Base-by-base conservation (phyloP, 2,329 filamentous ascomycete species). In the Stachybotrys chlorohalonatus region DNA sequence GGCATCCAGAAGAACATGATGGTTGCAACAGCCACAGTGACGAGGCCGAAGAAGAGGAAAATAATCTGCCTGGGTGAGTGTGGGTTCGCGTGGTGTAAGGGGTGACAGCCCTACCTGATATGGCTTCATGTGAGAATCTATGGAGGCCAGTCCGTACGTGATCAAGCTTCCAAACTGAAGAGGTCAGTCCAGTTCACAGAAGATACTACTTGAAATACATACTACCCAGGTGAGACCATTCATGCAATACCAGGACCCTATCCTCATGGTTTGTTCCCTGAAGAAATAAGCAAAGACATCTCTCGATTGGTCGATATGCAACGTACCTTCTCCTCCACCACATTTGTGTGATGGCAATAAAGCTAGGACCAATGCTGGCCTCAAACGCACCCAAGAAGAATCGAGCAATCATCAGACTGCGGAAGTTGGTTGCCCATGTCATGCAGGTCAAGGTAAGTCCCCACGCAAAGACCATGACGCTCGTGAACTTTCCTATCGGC, bases 161-260 rank as follows among this genome's bases (percentile, higher is more conserved):
- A 82, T 70, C 15, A 83, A 71, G 60, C 77, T 80, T 1, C 80
- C 80, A 31, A 79, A 69, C 73, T 75, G 24, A 1, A 6, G 7
- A 17, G 5, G 53, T 62, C 30, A 66, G 56, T 42, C 2, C 15
- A 24, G 9, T 16, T 24, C 46, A 13, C 4, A 36, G 2, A 13
- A 1, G 7, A 42, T 54, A 31, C 11, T 24, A 55, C 5, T 45
- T 11, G 17, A 5, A 39, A 3, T 31, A 60, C 69, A 39, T 45
- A 75, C 73, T 59, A 83, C 80, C 62, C 78, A 80, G 5, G 79
- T 80, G 4, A 83, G 64, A 2, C 82, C 81, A 53, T 84, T 81
- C 77, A 83, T 84, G 17, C 75, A 76, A 60, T 84, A 83, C 82
- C 82, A 85, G 2, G 75, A 74, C 8, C 78, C 76, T 11, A 80